Evolutionary conservation across 2,329 filamentous ascomycete species (phyloP), one percentile per base, ranked within the genome.

Genomic region (Sclerotinia glacialis): DNA sequence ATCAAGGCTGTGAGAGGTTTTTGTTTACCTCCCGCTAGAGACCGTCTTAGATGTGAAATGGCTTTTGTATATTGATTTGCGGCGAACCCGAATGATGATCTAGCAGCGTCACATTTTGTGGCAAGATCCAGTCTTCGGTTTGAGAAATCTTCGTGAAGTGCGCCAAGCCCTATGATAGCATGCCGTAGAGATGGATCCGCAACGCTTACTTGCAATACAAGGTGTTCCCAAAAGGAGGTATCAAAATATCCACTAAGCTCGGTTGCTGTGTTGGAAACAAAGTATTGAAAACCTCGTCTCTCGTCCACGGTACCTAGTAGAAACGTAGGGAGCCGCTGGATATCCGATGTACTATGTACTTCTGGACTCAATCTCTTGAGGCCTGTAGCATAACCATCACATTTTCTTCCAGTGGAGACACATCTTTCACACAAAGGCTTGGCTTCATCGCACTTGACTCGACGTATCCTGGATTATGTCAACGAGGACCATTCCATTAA

Each of bases 51-150:
- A 60, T 73, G 66, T 4, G 66, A 67, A 50, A 76, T 71, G 11
- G 74, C 73, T 64, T 75, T 76, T n/a, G 72, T 67, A 53, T 76
- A 75, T 69, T 76, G 74, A 28, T 67, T 68, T 28, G 69, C 60
- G 11, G 73, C 73, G 66, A 76, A 75, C 14, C 67, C 61, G 9
- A 67, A 47, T 5, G 59, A 67, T 12, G 68, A 60, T 42, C 55
- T 66, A 49, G 65, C 65, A 47, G 8, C 34, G 26, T 68, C 62
- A 14, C 49, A 34, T 40, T 67, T 59, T 21, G 61, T 53, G 8
- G 42, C 64, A 52, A 69, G 60, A 28, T 60, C 56, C 12, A 70
- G 23, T 47, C 65, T 58, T 40, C 66, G 67, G 37, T 71, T 65
- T 12, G 69, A 46, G 31, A 75, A 76, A 11, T 74, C 69, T 54